Conservation (phyloP, 495 filamentous ascomycete species). For the Pseudotulostoma volvatum region DNA sequence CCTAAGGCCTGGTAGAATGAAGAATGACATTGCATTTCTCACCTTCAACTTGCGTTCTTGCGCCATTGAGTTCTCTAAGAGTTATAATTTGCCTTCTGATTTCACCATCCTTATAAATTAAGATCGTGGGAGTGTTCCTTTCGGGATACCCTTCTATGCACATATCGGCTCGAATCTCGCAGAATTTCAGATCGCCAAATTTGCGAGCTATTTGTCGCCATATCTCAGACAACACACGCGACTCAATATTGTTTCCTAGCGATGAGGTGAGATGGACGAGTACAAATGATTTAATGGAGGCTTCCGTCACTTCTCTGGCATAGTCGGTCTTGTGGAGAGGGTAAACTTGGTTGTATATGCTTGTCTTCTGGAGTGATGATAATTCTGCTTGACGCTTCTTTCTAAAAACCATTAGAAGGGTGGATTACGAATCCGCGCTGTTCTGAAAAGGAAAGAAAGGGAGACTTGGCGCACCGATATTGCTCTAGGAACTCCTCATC, state of each 20-base stretch:
- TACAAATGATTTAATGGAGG: slow-evolving; percentile 55
- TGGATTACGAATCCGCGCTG: too few species aligned
- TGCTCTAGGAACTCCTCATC: slow-evolving; percentile 81
- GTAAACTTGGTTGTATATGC: slow-evolving; percentile 76
- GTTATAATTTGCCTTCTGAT: slow-evolving; percentile 81
- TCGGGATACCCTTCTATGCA: slow-evolving; percentile 97
- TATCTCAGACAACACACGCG: slow-evolving; percentile 62
- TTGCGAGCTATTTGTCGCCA: slow-evolving; percentile 71
- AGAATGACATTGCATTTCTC: too few species aligned
- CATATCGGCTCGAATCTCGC: slow-evolving; percentile 81
- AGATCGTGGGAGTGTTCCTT: slow-evolving; percentile 80
- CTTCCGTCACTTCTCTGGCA: slow-evolving; percentile 78
- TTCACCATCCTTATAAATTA: slow-evolving; percentile 83
- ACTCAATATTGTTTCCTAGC: slow-evolving; percentile 63
- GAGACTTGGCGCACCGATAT: slow-evolving; percentile 41
- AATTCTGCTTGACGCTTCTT: slow-evolving; percentile 75
- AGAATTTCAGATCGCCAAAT: slow-evolving; percentile 93
- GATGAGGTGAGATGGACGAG: slow-evolving; percentile 76
- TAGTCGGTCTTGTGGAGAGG: slow-evolving; percentile 91
- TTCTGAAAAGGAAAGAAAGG: too few species aligned
- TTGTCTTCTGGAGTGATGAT: slow-evolving; percentile 50
- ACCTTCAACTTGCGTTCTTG: slow-evolving; percentile 49
- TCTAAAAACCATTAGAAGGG: slow-evolving; percentile 16
- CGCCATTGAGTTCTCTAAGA: slow-evolving; percentile 58
- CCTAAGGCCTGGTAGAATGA: too few species aligned